phyloP scores from a whole-genome alignment of 1,284 basidiomycete genomes.

The Pulveroboletus sp. region DNA sequence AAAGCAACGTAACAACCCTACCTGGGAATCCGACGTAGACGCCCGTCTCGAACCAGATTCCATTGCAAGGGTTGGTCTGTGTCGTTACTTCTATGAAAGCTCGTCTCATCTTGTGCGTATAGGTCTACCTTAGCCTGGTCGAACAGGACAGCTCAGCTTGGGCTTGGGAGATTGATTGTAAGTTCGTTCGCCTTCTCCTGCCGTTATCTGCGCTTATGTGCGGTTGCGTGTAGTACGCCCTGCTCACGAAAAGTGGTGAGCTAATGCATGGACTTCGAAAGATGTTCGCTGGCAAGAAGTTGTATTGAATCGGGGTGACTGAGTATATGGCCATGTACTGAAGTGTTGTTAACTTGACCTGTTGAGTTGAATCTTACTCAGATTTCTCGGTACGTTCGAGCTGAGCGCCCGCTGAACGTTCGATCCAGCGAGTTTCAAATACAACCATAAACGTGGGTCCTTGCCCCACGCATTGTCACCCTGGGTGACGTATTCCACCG shows the following conservation, averaged over 20 bases:
- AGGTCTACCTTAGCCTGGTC: slow-evolving; percentile 58
- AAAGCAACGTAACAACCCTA: slow-evolving; percentile 33
- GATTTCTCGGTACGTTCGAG: not conserved
- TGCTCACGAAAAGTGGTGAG: slow-evolving; percentile 46
- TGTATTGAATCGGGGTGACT: not conserved
- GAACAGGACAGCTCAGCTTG: slow-evolving; percentile 62
- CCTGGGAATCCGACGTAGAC: slow-evolving; percentile 50
- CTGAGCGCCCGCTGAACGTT: no score
- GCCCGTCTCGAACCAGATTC: slow-evolving; percentile 57
- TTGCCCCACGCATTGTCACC: no score
- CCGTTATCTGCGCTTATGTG: slow-evolving; percentile 2
- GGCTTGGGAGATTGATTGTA: slow-evolving; percentile 73
- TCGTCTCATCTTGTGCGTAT: slow-evolving; percentile 26
- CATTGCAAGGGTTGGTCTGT: slow-evolving; percentile 53
- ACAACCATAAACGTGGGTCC: no score
- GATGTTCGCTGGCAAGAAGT: not conserved
- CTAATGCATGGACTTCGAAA: not conserved
- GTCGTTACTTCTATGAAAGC: not conserved
- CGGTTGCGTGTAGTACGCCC: slow-evolving; percentile 38
- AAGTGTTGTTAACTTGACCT: not conserved
- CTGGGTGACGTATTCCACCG: not conserved
- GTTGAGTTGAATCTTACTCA: not conserved
- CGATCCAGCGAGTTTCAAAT: no score
- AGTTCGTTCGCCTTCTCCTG: slow-evolving; percentile 25
- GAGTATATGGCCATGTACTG: not conserved